Conservation (phyloP, 768 basidiomycete genomes). For the Termitomyces sp. region DNA sequence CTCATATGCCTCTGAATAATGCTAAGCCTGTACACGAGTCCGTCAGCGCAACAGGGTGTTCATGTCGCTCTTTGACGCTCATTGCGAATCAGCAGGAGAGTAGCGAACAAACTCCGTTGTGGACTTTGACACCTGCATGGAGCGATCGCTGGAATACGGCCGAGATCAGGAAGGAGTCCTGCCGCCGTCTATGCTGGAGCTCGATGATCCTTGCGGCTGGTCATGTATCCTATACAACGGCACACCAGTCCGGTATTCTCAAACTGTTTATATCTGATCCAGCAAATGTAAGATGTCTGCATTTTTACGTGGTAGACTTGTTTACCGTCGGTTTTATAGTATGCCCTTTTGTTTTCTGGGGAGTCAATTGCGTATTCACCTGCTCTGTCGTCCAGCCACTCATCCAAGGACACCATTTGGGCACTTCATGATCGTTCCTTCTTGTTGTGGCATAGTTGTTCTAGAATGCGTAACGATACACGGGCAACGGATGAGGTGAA, state of each 20-base stretch:
- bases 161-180: constrained; percentile 69
- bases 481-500: constrained; percentile 44
- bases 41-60: constrained; percentile 31
- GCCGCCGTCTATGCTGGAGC: constrained; percentile 74
- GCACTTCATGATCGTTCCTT: constrained; percentile 68
- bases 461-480: constrained; percentile 50
- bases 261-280: constrained; percentile 61
- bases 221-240: constrained; percentile 56
- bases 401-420: constrained; percentile 69
- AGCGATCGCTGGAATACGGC: constrained; percentile 50
- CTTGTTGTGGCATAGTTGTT: constrained; percentile 71
- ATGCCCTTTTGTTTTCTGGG: constrained; percentile 73
- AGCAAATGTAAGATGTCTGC: constrained; percentile 50
- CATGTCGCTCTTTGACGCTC: constrained; percentile 49
- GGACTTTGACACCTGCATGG: constrained; percentile 68
- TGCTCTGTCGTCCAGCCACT: constrained; percentile 18
- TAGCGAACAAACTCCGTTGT: constrained; percentile 53
- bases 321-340: constrained; percentile 35
- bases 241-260: constrained; percentile 33
- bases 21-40: background rate
- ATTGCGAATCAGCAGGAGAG: constrained; percentile 47
- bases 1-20: constrained; percentile 8
- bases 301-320: background rate
- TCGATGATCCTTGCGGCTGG: constrained; percentile 60
- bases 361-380: constrained; percentile 48